Evolutionary conservation across 306 rosid genomes (phyloP), one percentile per base, ranked within the genome.

Genomic region (Dalbergia cochinchinensis): DNA sequence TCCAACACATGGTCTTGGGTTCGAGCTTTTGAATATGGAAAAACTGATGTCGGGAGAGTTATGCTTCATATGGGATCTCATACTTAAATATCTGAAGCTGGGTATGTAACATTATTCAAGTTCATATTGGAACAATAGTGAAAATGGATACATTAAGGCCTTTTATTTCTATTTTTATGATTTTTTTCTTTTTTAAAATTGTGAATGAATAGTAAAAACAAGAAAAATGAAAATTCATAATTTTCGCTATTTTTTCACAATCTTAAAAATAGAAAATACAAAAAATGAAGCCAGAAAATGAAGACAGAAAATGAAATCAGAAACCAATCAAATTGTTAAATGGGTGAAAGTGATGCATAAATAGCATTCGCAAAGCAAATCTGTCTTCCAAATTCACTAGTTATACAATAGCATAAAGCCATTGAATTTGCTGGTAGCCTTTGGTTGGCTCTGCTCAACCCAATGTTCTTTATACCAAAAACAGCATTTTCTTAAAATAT

Each of bases 381-480:
- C 71, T 8, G n/a, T 48, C 34, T 47, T 20, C 39, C 65, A 78
- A 64, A 72, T 54, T 33, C 74, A 65, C 41, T 35, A 41, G 42
- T 51, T 53, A 7, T 41, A 64, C 60, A 53, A 64, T 44, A 63
- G 6, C 55, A 54, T 53, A 50, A 63, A 80, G 31, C 50, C 63
- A 69, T 11, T 33, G 53, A 57, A 69, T 65, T 26, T 26, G 31
- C 31, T 77, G 67, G 13, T 34, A 77, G 33, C 71, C 42, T 45
- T 37, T 51, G 42, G 8, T 44, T 63, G 62, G 50, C 64, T 42
- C 62, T 63, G 34, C 65, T 71, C 78, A 44, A 64, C 58, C 75
- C 37, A 7, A 22, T 50, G 77, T 69, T 69, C 22, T 20, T 50
- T 53, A 31, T 50, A 42, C 57, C 12, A 54, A 67, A 39, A 60